Percentiles rank a stretch among this genome's conserved stretches.
Evolutionary conservation across 177 flowering plant species (phyloP).

Genomic region (Tripterygium wilfordii): DNA sequence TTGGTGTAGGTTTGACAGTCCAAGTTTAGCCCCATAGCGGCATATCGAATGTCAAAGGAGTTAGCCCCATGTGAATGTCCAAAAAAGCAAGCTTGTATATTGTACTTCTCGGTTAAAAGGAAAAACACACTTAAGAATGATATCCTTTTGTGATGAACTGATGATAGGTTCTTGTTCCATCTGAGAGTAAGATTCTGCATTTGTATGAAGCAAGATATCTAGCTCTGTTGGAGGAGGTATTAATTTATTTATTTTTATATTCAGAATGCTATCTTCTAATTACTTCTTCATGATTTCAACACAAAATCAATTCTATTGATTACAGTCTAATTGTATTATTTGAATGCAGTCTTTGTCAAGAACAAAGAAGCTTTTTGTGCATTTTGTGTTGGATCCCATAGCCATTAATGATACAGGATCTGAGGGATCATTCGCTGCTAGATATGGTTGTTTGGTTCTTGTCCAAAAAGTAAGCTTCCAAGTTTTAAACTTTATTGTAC

Average conservation of each 20-base stretch:
- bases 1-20: no score
- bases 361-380: conserved; percentile 61
- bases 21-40: no score
- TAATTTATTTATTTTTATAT: neutral
- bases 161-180: conserved; percentile 47
- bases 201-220: conserved; percentile 56
- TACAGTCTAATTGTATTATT: no score
- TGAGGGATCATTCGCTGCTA: conserved; percentile 60
- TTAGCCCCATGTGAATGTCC: no score
- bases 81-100: no score
- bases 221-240: conserved; percentile 57
- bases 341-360: conserved; percentile 54
- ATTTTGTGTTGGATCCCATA: conserved; percentile 66
- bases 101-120: no score
- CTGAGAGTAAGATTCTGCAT: conserved; percentile 50
- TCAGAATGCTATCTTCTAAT: no score
- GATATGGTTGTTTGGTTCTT: conserved; percentile 54
- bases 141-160: no score
- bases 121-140: no score
- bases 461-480: conserved; percentile 52
- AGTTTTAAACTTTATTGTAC: neutral
- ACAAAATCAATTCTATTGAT: no score
- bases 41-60: no score
- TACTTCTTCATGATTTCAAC: no score
- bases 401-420: conserved; percentile 20